Evolutionary conservation across 208 protist genomes (phyloP).

Genomic region (Leishmania martiniquensis): DNA sequence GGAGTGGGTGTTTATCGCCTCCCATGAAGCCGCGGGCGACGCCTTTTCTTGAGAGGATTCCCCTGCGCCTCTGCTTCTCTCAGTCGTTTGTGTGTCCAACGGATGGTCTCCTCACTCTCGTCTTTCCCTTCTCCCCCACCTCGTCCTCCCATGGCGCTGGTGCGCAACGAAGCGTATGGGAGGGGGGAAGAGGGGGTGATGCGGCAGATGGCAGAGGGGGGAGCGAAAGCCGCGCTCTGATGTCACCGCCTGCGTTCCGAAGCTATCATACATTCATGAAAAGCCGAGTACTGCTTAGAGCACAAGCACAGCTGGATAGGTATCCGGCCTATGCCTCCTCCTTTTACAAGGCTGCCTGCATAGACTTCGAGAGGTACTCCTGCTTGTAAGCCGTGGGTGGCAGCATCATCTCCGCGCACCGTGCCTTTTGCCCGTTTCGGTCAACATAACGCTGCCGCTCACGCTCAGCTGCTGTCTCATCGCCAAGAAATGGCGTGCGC

Average conservation of each 20-base stretch:
- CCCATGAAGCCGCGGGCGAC: too few relatives aligned
- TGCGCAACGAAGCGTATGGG: not conserved
- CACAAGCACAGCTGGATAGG: not conserved
- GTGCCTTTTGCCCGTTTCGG: not conserved
- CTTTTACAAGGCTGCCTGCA: not conserved
- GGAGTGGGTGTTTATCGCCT: too few relatives aligned
- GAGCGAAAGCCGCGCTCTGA: not conserved
- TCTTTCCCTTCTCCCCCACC: too few relatives aligned
- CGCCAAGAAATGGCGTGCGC: constrained; percentile 29
- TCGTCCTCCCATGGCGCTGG: not conserved
- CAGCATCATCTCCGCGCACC: not conserved
- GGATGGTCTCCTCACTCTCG: too few relatives aligned
- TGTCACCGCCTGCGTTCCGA: not conserved
- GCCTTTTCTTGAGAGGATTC: too few relatives aligned
- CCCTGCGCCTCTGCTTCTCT: not conserved
- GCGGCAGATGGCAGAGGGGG: not conserved
- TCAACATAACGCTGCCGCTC: constrained; percentile 35
- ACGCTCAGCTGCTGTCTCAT: constrained; percentile 31
- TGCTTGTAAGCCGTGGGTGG: constrained; percentile 18
- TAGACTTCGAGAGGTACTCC: constrained; percentile 7
- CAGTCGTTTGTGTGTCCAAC: not conserved
- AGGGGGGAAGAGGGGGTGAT: not conserved
- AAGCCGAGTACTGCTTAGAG: not conserved
- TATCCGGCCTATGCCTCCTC: not conserved
- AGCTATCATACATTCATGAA: not conserved